Conservation (phyloP, 2,329 filamentous ascomycete species). For the Colletotrichum chlorophyti region DNA sequence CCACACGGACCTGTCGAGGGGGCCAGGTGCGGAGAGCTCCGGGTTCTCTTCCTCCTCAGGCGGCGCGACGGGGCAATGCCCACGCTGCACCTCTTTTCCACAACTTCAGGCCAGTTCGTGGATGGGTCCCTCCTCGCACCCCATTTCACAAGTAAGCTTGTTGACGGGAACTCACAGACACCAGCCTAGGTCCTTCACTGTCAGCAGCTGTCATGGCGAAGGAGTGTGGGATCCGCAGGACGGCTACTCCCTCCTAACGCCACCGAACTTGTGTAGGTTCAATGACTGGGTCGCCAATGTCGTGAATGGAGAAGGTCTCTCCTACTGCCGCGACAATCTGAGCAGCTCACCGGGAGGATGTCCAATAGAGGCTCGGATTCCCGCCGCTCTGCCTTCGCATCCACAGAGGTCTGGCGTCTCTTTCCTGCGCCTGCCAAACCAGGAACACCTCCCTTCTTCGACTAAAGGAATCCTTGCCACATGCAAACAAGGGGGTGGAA, state of each 20-base stretch:
- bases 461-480: conserved; percentile 3
- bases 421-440: neutral
- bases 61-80: neutral
- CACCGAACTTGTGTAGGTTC: neutral
- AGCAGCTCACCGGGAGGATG: conserved; percentile 9
- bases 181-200: neutral
- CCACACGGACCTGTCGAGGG: neutral
- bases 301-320: neutral
- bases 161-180: neutral
- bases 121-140: neutral
- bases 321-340: neutral
- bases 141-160: conserved; percentile 4
- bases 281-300: neutral
- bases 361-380: neutral
- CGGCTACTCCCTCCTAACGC: neutral
- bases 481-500: neutral
- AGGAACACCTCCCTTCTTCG: neutral
- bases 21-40: neutral
- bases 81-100: neutral
- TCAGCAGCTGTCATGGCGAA: conserved; percentile 5
- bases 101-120: neutral
- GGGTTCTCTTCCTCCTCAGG: conserved; percentile 11
- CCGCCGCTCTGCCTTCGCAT: neutral
- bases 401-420: neutral
- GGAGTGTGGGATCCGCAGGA: neutral